phyloP scores from a whole-genome alignment of 2,329 filamentous ascomycete genomes.

The Magnaporthiopsis poae region DNA sequence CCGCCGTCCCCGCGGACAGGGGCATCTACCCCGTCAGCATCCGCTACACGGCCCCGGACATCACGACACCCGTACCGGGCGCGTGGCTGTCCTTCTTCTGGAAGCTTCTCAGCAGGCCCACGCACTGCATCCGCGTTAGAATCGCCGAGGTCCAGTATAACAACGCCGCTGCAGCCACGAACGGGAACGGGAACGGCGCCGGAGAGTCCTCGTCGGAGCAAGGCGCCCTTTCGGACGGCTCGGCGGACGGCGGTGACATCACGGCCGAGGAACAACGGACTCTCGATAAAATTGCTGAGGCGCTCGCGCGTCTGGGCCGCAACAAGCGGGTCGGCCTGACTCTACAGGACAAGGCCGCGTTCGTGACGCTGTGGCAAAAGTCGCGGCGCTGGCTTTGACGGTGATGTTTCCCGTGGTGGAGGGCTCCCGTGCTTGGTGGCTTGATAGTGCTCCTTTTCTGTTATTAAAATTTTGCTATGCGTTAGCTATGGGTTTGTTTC shows the following conservation, averaged over 20 bases:
- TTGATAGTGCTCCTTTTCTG: not conserved
- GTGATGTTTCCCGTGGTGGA: not conserved
- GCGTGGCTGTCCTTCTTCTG: constrained; percentile 67
- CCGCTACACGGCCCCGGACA: constrained; percentile 77
- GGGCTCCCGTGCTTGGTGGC: not conserved
- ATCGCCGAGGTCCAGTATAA: constrained; percentile 66
- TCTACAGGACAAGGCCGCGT: constrained; percentile 70
- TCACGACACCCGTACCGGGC: constrained; percentile 80
- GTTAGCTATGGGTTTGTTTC: not conserved
- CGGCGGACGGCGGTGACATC: constrained; percentile 21
- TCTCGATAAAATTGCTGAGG: constrained; percentile 71
- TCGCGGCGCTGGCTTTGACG: constrained; percentile 20
- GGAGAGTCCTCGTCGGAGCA: constrained; percentile 6
- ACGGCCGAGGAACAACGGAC: constrained; percentile 54
- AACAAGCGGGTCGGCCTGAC: constrained; percentile 84
- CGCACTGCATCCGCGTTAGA: constrained; percentile 80
- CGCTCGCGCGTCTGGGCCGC: constrained; percentile 74
- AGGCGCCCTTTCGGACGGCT: constrained; percentile 19
- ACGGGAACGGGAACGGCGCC: constrained; percentile 17
- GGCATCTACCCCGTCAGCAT: constrained; percentile 86
- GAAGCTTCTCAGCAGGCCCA: constrained; percentile 73
- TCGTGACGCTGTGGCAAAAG: constrained; percentile 58
- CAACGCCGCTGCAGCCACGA: constrained; percentile 20
- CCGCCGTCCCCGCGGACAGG: constrained; percentile 54
- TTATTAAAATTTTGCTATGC: not conserved